These are phyloP conservation scores for Xylariaceae sp. DNA, from an alignment of 2,329 filamentous ascomycete genomes.

Conservation along the genomic window DNA sequence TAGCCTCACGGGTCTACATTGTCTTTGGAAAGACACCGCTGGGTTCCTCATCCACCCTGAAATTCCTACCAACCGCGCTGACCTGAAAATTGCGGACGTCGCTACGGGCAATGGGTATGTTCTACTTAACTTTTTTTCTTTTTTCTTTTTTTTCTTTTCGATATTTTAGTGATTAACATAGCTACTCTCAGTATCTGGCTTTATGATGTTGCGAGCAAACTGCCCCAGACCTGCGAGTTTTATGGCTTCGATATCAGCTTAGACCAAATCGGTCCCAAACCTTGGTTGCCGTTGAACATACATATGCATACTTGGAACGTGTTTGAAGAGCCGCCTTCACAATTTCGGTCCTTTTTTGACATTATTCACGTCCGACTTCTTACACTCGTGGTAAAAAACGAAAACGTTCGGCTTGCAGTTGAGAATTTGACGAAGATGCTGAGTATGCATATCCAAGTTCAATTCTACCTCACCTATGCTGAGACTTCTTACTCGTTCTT, in stretches of 20 bases:
- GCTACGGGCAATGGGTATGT: slow-evolving; percentile 1
- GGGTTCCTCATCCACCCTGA: neutral
- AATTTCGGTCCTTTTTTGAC: slow-evolving; percentile 16
- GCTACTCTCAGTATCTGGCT: slow-evolving; percentile 13
- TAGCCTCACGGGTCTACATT: slow-evolving; percentile 2
- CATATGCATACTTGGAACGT: slow-evolving; percentile 19
- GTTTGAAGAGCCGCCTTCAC: slow-evolving; percentile 12
- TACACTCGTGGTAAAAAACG: slow-evolving; percentile 14
- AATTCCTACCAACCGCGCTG: neutral
- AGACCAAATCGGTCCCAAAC: slow-evolving; percentile 16
- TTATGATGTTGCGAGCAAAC: slow-evolving; percentile 3
- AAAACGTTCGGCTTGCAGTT: slow-evolving; percentile 9
- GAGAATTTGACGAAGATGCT: no score
- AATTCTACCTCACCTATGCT: no score
- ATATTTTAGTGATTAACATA: no score
- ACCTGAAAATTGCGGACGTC: neutral
- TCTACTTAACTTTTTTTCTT: no score
- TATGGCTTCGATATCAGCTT: slow-evolving; percentile 20
- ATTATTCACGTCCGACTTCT: slow-evolving; percentile 18
- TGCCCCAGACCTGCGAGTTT: slow-evolving; percentile 6
- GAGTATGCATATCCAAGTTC: no score
- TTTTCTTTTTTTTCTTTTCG: no score
- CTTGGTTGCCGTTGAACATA: slow-evolving; percentile 16
- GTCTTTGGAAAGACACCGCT: neutral
- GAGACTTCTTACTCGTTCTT: no score